Evolutionary conservation across 2,329 filamentous ascomycete genomes (phyloP).

Genomic region (Sphaerostilbella broomeana): DNA sequence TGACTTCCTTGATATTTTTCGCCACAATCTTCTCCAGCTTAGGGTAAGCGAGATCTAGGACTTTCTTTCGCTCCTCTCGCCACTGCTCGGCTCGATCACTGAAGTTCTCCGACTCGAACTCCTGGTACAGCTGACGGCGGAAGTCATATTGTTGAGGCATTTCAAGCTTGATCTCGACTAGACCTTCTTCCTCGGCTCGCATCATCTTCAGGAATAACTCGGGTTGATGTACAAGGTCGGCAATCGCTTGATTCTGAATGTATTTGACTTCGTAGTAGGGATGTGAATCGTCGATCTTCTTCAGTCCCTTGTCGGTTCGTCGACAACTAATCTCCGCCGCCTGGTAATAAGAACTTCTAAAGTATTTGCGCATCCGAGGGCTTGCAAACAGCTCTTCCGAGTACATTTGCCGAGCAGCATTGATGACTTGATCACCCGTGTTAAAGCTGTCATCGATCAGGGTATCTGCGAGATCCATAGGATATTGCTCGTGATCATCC

Average conservation of each 20-base stretch:
- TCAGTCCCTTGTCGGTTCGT: slow-evolving; percentile 88
- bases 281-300: slow-evolving; percentile 89
- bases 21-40: slow-evolving; percentile 80
- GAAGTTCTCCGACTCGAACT: slow-evolving; percentile 92
- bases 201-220: slow-evolving; percentile 96
- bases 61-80: slow-evolving; percentile 81
- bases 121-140: slow-evolving; percentile 66
- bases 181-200: slow-evolving; percentile 88
- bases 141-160: slow-evolving; percentile 73
- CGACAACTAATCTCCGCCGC: slow-evolving; percentile 79
- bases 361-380: slow-evolving; percentile 81
- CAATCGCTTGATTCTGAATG: slow-evolving; percentile 78
- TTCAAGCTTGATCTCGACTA: slow-evolving; percentile 77
- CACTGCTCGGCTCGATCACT: slow-evolving; percentile 92
- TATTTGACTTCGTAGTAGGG: slow-evolving; percentile 99
- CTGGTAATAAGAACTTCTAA: slow-evolving; percentile 77
- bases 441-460: slow-evolving; percentile 66
- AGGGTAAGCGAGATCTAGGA: slow-evolving; percentile 71
- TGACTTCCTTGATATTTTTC: slow-evolving; percentile 88
- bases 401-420: slow-evolving; percentile 78
- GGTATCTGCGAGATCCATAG: slow-evolving; percentile 80
- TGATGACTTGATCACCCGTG: slow-evolving; percentile 68
- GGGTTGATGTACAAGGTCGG: slow-evolving; percentile 72
- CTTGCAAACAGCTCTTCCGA: slow-evolving; percentile 84
- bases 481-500: slow-evolving; percentile 73